A percentile compares a stretch with the other conserved stretches of the same genome.
Evolutionary conservation across 2,329 filamentous ascomycete species (phyloP).

Genomic region (Apiospora phragmitis): DNA sequence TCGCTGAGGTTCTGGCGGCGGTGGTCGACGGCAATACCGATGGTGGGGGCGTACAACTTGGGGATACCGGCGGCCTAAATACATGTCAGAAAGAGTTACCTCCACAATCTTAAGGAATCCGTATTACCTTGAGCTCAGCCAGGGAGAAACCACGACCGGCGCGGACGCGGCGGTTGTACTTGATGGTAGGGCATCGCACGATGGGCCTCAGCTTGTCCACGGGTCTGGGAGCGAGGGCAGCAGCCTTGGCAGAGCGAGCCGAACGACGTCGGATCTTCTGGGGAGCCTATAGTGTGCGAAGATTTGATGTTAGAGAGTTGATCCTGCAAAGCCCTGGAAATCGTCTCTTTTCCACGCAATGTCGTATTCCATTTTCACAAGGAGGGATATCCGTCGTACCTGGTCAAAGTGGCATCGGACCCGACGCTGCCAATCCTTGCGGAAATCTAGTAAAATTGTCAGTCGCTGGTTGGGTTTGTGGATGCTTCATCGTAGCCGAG

Average conservation of each 20-base stretch:
- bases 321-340: not conserved
- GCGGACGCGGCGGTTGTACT: constrained; percentile 98
- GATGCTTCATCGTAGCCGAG: constrained; percentile 17
- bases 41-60: constrained; percentile 89
- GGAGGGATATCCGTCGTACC: constrained; percentile 49
- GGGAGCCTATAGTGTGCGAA: constrained; percentile 67
- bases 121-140: constrained; percentile 91
- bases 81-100: not conserved
- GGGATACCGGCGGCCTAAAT: constrained; percentile 87
- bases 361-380: not conserved
- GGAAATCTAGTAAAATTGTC: constrained; percentile 71
- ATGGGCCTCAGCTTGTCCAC: constrained; percentile 96
- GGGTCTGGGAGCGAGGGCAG: constrained; percentile 90
- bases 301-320: not conserved
- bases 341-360: not conserved
- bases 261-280: constrained; percentile 92
- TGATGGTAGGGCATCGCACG: constrained; percentile 96
- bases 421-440: constrained; percentile 99
- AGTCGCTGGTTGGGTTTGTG: constrained; percentile 35
- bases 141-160: constrained; percentile 97
- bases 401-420: constrained; percentile 99
- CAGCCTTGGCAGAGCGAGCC: constrained; percentile 92
- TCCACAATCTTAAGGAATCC: not conserved
- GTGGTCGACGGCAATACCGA: constrained; percentile 95
- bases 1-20: constrained; percentile 97